Evolutionary conservation across 331 rosid species (phyloP), one percentile per base, ranked within the genome.

Genomic region (Malus hybrid): DNA sequence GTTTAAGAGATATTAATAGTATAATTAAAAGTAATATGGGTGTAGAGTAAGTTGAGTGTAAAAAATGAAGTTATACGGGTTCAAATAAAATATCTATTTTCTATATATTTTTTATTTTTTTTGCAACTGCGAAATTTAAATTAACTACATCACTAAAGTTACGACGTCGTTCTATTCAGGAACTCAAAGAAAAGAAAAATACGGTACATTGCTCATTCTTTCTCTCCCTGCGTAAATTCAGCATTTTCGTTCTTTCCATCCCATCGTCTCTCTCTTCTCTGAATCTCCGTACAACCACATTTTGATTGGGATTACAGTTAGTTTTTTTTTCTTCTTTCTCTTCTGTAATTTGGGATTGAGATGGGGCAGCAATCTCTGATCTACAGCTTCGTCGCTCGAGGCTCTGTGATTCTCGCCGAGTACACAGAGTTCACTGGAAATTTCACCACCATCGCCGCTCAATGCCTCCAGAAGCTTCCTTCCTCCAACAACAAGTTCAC

Each of bases 401-500:
- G 98, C 26, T 87, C 86, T 44, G 70, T 88, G 77, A 24, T 93
- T 67, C 93, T 93, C 39, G 93, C 90, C 8, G 98, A 93, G 77
- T 93, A 80, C 80, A 93, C 94, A 4, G 97, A 89, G 80, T 91
- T 93, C 71, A 82, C 90, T 32, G 98, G 97, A 16, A 93, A 93
- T 61, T 93, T 93, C 82, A 79, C 82, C 1, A 65, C 85, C 75
- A 81, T 93, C 82, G 98, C 98, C 6, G 66, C 88, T 12, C 98
- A 93, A 78, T 93, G 98, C 85, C 96, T 93, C 69, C 98, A 93
- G 84, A 91, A 93, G 86, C 96, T 93, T 50, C 97, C 98, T 36
- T 87, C 98, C 70, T 80, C 97, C 36, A 93, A 87, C 75, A 93
- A 91, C 81, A 87, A 89, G 87, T 93, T 93, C 83, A 93, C 94